phyloP scores from a whole-genome alignment of 495 filamentous ascomycete genomes.

The Apodospora peruviana region DNA sequence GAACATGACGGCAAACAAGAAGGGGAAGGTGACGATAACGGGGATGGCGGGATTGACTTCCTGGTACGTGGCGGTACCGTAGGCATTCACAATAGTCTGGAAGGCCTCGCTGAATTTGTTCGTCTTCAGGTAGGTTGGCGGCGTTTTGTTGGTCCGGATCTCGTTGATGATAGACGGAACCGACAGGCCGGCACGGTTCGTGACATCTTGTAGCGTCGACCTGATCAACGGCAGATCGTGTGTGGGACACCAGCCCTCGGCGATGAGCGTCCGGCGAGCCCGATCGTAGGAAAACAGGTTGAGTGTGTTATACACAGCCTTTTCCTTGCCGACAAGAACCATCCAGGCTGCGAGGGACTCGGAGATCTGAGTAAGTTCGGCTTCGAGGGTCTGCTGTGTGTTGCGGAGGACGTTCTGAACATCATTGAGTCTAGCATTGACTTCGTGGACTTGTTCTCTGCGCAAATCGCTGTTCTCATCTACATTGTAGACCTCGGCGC shows the following conservation, averaged over 20 bases:
- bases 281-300: slow-evolving; percentile 97
- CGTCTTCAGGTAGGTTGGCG: slow-evolving; percentile 90
- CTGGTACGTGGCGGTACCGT: slow-evolving; percentile 92
- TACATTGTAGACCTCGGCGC: slow-evolving; percentile 90
- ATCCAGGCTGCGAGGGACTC: slow-evolving; percentile 90
- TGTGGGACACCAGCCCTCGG: slow-evolving; percentile 94
- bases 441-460: slow-evolving; percentile 91
- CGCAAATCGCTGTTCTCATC: slow-evolving; percentile 94
- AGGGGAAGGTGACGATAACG: slow-evolving; percentile 94
- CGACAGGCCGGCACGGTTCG: slow-evolving; percentile 85
- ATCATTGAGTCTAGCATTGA: slow-evolving; percentile 86
- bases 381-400: slow-evolving; percentile 93
- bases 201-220: slow-evolving; percentile 94
- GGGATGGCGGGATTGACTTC: slow-evolving; percentile 96
- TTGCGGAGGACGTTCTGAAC: slow-evolving; percentile 86
- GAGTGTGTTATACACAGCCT: slow-evolving; percentile 93
- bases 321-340: slow-evolving; percentile 96
- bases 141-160: slow-evolving; percentile 91
- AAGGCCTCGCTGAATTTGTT: slow-evolving; percentile 98
- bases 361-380: slow-evolving; percentile 87
- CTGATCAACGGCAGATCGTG: slow-evolving; percentile 88
- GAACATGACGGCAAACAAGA: slow-evolving; percentile 99
- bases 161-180: slow-evolving; percentile 97
- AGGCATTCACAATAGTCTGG: slow-evolving; percentile 98
- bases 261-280: slow-evolving; percentile 90